These are phyloP conservation scores for Tricholoma saponaceum DNA, from an alignment of 768 basidiomycete species.

Conservation along the genomic window DNA sequence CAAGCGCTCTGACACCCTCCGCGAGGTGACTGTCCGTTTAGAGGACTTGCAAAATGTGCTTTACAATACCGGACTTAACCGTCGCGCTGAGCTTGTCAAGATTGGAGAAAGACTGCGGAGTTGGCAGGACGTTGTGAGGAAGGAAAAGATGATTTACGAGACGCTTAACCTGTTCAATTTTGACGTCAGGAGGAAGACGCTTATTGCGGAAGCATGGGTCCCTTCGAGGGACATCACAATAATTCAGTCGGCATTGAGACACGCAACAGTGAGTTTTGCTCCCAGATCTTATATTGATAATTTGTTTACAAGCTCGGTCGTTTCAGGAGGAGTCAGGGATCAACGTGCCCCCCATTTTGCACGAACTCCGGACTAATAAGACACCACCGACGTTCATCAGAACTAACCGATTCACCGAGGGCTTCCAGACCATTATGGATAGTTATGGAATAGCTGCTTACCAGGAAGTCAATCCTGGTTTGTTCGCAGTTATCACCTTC, in stretches of 20 bases:
- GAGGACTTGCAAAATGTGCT: constrained; percentile 89
- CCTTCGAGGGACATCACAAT: constrained; percentile 85
- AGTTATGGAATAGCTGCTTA: constrained; percentile 93
- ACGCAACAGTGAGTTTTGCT: constrained; percentile 66
- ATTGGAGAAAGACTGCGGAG: constrained; percentile 81
- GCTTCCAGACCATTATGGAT: constrained; percentile 98
- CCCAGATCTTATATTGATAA: background rate
- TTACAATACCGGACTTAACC: constrained; percentile 82
- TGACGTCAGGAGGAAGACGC: constrained; percentile 88
- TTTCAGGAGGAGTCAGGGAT: constrained; percentile 85
- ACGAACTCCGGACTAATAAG: constrained; percentile 85
- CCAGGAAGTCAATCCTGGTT: constrained; percentile 94
- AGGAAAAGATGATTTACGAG: constrained; percentile 96
- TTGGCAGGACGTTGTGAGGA: constrained; percentile 92
- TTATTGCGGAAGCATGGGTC: constrained; percentile 97
- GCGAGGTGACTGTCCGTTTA: constrained; percentile 81
- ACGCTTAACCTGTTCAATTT: constrained; percentile 95
- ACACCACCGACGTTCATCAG: constrained; percentile 94
- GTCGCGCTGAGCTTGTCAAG: constrained; percentile 77
- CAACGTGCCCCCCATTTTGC: constrained; percentile 85
- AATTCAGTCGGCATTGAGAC: constrained; percentile 84
- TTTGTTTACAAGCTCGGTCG: constrained; percentile 17
- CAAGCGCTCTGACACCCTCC: constrained; percentile 85
- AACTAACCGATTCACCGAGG: constrained; percentile 94
- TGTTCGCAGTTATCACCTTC: constrained; percentile 91